Base-by-base conservation (phyloP, 2,329 filamentous ascomycete species). In the Penicillium sp. region DNA sequence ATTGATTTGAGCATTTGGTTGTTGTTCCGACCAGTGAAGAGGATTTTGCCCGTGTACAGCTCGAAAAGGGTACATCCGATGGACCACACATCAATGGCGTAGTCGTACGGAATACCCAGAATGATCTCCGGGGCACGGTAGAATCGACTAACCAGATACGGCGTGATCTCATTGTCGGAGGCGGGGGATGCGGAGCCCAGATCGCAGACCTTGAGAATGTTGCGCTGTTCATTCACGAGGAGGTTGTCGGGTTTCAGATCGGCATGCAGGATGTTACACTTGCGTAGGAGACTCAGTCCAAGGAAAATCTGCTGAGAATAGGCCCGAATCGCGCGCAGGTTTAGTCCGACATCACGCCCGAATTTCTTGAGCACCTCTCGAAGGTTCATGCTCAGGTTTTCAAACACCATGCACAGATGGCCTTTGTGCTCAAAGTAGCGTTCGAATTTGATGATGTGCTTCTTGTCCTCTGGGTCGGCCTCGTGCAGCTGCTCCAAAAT, bases 161-260 rank as follows among this genome's bases (percentile, higher is more conserved):
- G 92, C 1, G 92, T 96, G 59, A 96, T 89, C 68, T 96, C 91
- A 60, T 89, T 94, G 65, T 99, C 94, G 12, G 89, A 89, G 52
- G 89, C 87, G 67, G 96, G 89, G 54, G 93, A 93, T 26, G 94
- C 94, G n/a, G 94, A 97, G 51, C 94, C 94, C 69, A 99, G 77
- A 80, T 99, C 94, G 73, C 92, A 97, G 51, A 99, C 90, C 74
- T 99, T 99, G 68, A 99, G 83, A 26, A 91, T 76, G 63, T 88
- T 96, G 56, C 89, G 87, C 56, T 81, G 85, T 62, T 96, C 90
- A 65, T 93, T 94, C 63, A 93, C 92, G 67, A 99, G 79, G 54
- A 99, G 93, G 67, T 99, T 99, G 83, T 99, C 94, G 8, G 94
- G 94, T 75, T 99, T 99, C 66, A 99, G 75, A 80, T 99, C 94